These are phyloP conservation scores for Clonostachys rhizophaga DNA, from an alignment of 2,329 filamentous ascomycete species.

Conservation along the genomic window DNA sequence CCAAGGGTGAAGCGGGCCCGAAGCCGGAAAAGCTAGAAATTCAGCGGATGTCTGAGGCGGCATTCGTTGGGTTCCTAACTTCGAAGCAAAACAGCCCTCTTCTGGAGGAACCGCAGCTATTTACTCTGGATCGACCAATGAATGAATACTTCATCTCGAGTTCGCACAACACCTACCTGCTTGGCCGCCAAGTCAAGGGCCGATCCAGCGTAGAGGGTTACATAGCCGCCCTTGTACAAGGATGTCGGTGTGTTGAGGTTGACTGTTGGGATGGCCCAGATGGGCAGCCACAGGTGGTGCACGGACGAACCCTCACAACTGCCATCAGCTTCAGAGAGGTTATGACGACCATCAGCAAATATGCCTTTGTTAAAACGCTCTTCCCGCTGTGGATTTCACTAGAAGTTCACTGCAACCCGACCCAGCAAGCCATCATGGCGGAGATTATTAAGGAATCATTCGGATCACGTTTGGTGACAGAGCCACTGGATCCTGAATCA, in stretches of 20 bases:
- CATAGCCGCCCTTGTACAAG: slow-evolving; percentile 79
- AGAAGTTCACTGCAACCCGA: slow-evolving; percentile 84
- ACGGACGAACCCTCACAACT: slow-evolving; percentile 84
- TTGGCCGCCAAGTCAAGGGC: slow-evolving; percentile 85
- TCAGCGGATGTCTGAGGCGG: slow-evolving; percentile 66
- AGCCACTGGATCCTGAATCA: slow-evolving; percentile 66
- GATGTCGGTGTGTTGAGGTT: slow-evolving; percentile 93
- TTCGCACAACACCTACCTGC: slow-evolving; percentile 96
- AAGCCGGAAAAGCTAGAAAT: slow-evolving; percentile 33
- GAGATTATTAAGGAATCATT: slow-evolving; percentile 84
- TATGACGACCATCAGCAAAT: slow-evolving; percentile 89
- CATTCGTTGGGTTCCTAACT: slow-evolving; percentile 72
- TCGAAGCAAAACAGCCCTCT: slow-evolving; percentile 71
- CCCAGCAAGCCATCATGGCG: slow-evolving; percentile 85
- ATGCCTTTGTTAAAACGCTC: slow-evolving; percentile 82
- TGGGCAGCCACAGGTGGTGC: slow-evolving; percentile 83
- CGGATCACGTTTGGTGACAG: slow-evolving; percentile 70
- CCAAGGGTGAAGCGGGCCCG: slow-evolving; percentile 37
- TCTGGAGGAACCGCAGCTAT: slow-evolving; percentile 52
- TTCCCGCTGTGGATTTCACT: slow-evolving; percentile 93
- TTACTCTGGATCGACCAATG: slow-evolving; percentile 73
- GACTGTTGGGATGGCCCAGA: slow-evolving; percentile 96
- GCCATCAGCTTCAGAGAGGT: slow-evolving; percentile 88
- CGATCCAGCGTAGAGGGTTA: slow-evolving; percentile 94
- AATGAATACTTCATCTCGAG: slow-evolving; percentile 98